Base-by-base conservation (phyloP, 1,284 basidiomycete species). In the Sanghuangporus sanghuang region DNA sequence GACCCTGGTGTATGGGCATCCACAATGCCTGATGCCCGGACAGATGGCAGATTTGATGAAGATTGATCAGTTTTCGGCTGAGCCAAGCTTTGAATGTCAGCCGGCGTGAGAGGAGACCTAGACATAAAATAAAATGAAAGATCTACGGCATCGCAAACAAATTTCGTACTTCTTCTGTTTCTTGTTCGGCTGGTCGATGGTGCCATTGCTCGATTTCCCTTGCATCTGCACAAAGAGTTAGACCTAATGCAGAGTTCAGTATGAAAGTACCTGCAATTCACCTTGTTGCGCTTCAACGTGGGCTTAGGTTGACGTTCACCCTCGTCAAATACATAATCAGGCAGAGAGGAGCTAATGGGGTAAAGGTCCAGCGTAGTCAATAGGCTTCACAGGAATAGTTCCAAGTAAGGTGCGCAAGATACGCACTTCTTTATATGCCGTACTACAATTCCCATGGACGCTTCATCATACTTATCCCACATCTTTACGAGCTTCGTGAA, bases 391-490 rank as follows among this genome's bases (percentile, higher is more conserved):
- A 50, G 44, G 50, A 36, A 48, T 53, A 62, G 57, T 64, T 32
- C 18, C 58, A 59, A 11, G 7, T 32, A 42, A 40, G 62, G 58
- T 67, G 65, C 49, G 48, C 52, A 64, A 59, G 57, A 67, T 44
- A 67, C 65, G 63, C 73, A 96, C 95, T 88, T 90, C 81, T 89
- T 98, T 71, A 98, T 95, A 73, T 98, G 91, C 59, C 95, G 87
- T 21, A 99, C 90, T 55, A 94, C 85, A 66, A 99, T 93, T 27
- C 95, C 94, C 96, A 99, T 99, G 57, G 86, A 88, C 18, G 86
- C 80, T 71, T 95, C 92, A 66, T 98, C 93, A 71, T 91, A 99
- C 74, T 92, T 92, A 71, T 98, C 96, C 96, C 97, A 99, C 77
- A 87, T 80, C 75, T 96, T 97, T 71, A 96, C 95, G 63, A 93